Evolutionary conservation across 345 rosid species (phyloP).

Genomic region (Hypericum perforatum): DNA sequence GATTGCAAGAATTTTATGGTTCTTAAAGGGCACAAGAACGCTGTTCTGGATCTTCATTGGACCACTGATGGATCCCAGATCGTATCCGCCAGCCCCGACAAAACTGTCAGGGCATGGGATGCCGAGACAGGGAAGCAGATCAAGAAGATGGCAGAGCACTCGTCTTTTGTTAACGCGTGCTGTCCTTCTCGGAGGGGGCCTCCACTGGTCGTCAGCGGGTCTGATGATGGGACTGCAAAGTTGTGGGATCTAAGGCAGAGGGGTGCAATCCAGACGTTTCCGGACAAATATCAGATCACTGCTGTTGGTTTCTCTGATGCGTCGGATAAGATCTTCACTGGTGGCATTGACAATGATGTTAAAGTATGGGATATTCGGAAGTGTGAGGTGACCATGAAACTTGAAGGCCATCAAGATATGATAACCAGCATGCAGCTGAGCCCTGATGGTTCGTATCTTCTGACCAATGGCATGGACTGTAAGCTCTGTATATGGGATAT

Average conservation of each 20-base stretch:
- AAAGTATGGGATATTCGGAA: constrained; percentile 93
- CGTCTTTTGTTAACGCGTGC: constrained; percentile 85
- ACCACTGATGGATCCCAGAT: constrained; percentile 83
- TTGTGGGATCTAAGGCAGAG: constrained; percentile 98
- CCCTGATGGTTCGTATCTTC: constrained; percentile 95
- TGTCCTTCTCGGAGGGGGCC: constrained; percentile 89
- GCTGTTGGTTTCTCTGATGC: constrained; percentile 93
- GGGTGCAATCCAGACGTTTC: constrained; percentile 97
- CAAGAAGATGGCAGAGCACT: constrained; percentile 96
- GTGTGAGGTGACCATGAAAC: constrained; percentile 85
- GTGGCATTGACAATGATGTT: constrained; percentile 80
- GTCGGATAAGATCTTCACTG: constrained; percentile 84
- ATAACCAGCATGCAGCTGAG: constrained; percentile 88
- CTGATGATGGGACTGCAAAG: constrained; percentile 95
- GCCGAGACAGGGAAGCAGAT: constrained; percentile 86
- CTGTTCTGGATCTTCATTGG: constrained; percentile 90
- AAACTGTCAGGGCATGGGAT: constrained; percentile 89
- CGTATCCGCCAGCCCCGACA: constrained; percentile 91
- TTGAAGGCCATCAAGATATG: constrained; percentile 92
- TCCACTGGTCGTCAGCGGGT: constrained; percentile 85
- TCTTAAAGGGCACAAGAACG: constrained; percentile 89
- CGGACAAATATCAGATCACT: constrained; percentile 92
- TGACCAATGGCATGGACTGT: constrained; percentile 86
- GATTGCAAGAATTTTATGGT: constrained; percentile 97
- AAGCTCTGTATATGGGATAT: constrained; percentile 96